Percentiles rank a stretch among this genome's conserved stretches.
Evolutionary conservation across 805 yeast genomes (phyloP).

Genomic region (Starmerella davenportii): DNA sequence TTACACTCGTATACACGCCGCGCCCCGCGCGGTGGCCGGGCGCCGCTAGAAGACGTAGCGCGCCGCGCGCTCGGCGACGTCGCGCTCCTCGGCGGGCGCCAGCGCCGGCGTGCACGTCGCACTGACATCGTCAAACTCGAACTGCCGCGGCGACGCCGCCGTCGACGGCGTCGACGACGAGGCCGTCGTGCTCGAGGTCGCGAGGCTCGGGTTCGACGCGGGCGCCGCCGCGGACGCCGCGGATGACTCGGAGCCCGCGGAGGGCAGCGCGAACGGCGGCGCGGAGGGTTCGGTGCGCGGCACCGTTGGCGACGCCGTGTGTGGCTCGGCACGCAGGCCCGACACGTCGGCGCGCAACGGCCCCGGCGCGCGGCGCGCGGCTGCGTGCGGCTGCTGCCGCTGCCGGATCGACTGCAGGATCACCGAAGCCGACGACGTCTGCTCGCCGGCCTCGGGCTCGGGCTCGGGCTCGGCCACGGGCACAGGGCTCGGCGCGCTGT

Average conservation of each 20-base stretch:
- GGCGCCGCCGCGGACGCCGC: slow-evolving; percentile 1
- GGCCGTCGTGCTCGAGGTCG: neutral
- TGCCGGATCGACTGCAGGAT: neutral
- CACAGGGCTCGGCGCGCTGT: no score
- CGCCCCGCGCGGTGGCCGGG: neutral
- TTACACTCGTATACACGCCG: no score
- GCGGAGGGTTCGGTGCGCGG: neutral
- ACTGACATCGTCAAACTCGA: neutral
- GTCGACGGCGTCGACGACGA: neutral
- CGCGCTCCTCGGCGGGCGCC: neutral
- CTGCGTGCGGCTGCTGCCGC: slow-evolving; percentile 1
- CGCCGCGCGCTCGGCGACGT: neutral
- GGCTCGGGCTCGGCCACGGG: neutral
- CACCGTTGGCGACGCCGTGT: neutral
- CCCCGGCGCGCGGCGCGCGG: neutral
- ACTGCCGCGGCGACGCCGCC: neutral
- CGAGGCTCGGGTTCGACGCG: neutral
- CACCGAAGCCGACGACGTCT: neutral
- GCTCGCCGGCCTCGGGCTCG: slow-evolving; percentile 8
- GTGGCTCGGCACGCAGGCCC: neutral
- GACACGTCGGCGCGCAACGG: neutral
- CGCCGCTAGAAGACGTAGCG: neutral
- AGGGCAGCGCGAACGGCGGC: neutral
- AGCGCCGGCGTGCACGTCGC: neutral
- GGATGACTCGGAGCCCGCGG: slow-evolving; percentile 3